These are phyloP conservation scores for Hyaloscypha bicolor DNA, from an alignment of 495 filamentous ascomycete genomes.

Conservation along the genomic window DNA sequence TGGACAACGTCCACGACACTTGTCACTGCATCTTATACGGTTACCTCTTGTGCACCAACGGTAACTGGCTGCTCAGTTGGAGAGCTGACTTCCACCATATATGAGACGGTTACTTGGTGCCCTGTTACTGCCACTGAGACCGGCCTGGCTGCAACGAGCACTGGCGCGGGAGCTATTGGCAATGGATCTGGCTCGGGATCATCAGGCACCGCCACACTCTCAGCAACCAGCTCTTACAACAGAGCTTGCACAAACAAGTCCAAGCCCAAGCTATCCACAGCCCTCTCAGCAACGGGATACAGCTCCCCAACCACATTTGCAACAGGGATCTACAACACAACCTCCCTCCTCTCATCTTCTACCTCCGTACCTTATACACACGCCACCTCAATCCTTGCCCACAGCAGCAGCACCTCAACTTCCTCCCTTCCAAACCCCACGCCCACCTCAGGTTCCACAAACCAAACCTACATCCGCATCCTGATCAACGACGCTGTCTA, in stretches of 20 bases:
- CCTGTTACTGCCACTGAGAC: not conserved
- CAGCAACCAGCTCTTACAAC: not conserved
- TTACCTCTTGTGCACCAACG: not conserved
- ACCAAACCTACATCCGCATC: slow-evolving; percentile 45
- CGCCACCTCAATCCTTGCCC: not conserved
- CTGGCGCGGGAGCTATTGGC: not conserved
- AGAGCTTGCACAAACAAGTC: too few species aligned
- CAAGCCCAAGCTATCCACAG: too few species aligned
- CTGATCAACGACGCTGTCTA: slow-evolving; percentile 59
- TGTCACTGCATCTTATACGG: not conserved
- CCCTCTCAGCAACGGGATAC: not conserved
- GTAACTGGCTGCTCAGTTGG: not conserved
- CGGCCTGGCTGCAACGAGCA: not conserved
- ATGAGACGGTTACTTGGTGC: slow-evolving; percentile 1
- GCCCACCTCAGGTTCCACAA: slow-evolving; percentile 16
- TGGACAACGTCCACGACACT: not conserved
- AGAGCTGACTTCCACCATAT: not conserved
- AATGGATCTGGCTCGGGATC: slow-evolving; percentile 10
- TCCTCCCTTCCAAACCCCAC: slow-evolving; percentile 6
- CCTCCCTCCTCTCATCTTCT: not conserved
- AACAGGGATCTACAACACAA: not conserved
- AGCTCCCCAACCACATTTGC: not conserved
- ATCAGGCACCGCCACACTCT: not conserved
- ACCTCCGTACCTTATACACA: too few species aligned
- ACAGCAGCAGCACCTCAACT: slow-evolving; percentile 5